Base-by-base conservation (phyloP, 352 stramenopile genomes). In the Globisporangium uncinulatum region DNA sequence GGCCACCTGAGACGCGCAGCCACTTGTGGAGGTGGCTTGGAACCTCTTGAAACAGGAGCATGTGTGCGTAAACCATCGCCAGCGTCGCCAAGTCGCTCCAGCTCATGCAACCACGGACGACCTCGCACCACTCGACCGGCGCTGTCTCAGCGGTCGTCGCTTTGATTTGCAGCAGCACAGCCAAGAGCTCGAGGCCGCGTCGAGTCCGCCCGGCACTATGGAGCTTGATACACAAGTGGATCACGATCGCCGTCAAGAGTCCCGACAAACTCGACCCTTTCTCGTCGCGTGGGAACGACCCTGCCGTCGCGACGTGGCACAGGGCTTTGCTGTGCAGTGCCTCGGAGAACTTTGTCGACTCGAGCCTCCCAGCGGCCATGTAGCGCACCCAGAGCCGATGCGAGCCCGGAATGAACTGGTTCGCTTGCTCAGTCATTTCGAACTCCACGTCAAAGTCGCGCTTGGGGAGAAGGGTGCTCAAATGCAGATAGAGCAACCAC, bases 401-500 rank as follows among this genome's bases (percentile, higher is more conserved):
- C 6, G 69, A 77, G 13, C 47, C 52, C 11, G 58, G 62, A 1
- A 77, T 46, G 19, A 74, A 71, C 17, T 63, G 42, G 15, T 74
- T 54, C 36, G 66, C 69, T 42, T 72, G 63, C 55, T 77, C 69
- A 0, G 63, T 61, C 49, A 71, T 67, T 29, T 67, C 59, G 19
- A 70, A 50, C 55, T 77, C 66, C 15, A 37, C 41, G 1, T 63
- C 50, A 9, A 60, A 20, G 37, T 74, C 57, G 17, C 58, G 56
- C 9, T 57, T 48, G 1, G 45, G 48, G 2, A 72, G 42, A 0
- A 72, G 37, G 8, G 49, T 47, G 17, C 66, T 67, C 21, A 77
- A 42, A 15, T 62, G 66, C 21, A 77, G 46, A 15, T 77, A 67
- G 19, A 71, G 46, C 6, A 72, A 39, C 69, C 69, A 77, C 20